Conservation (phyloP, 495 filamentous ascomycete species). For the Clavariopsis aquatica region DNA sequence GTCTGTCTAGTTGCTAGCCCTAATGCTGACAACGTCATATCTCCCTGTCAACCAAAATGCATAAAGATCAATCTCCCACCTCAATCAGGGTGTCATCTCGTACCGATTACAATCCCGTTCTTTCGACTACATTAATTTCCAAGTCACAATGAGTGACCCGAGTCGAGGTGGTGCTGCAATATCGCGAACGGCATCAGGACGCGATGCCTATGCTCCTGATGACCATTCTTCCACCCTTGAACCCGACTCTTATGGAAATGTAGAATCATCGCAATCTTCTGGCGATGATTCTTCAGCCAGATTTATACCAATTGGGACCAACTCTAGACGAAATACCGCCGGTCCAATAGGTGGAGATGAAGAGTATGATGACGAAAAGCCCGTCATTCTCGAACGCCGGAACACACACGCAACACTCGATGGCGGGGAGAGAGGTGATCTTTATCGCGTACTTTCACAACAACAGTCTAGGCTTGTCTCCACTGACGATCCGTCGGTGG, state of each 20-base stretch:
- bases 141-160: not conserved
- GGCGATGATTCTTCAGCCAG: not conserved
- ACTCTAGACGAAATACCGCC: not conserved
- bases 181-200: not conserved
- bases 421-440: constrained; percentile 5
- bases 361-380: not conserved
- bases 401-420: constrained; percentile 1
- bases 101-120: not conserved
- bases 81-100: not conserved
- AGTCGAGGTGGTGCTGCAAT: not conserved
- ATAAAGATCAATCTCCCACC: not conserved
- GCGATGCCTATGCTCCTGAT: not conserved
- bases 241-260: not conserved
- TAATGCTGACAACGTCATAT: not conserved
- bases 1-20: not conserved
- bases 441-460: constrained; percentile 11
- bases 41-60: not conserved
- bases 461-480: not conserved
- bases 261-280: not conserved
- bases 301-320: not conserved
- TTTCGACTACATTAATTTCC: not conserved
- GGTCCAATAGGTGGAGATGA: not conserved
- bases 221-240: not conserved
- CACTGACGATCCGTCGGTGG: constrained; percentile 13
- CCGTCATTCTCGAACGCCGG: not conserved